Base-by-base conservation (phyloP, 495 filamentous ascomycete species). In the Bacidia rubella region DNA sequence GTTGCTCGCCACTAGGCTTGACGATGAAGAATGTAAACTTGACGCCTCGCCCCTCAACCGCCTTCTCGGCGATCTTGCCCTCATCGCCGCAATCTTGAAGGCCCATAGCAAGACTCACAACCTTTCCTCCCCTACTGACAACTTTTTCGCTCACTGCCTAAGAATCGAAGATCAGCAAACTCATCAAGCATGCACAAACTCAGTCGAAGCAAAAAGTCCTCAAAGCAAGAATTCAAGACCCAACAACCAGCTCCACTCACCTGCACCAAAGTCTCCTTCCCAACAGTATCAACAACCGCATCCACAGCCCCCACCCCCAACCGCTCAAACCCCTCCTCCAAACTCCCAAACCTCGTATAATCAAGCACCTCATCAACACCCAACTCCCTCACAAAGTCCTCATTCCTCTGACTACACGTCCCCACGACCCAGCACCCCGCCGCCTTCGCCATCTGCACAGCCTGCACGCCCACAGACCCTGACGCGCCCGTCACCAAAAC, bases 351-450 rank as follows among this genome's bases (percentile, higher is more conserved):
- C 12, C 9, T 22, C 56, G 63, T 79, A 59, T 86, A 88, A 60
- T 86, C 80, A 44, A 88, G 68, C 2, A 85, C 69, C 52, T 80
- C 75, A 58, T 86, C 80, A 2, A 82, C 83, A 0, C 83, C 83
- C 2, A 87, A 63, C 11, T 62, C 62, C 39, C 67, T 68, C 57
- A 75, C 78, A 1, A 84, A 65, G 42, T 77, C 71, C 0, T 69
- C 64, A 61, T 85, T 86, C 12, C 62, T 60, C 7, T 65, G 68
- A 9, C 79, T 83, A 51, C 81, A 85, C 0, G 73, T 73, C 1
- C 67, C 64, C 1, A 77, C 80, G 24, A 85, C 80, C 56, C 75
- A 68, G 58, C 79, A 81, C 0, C 81, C 80, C 10, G 78, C 53
- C 4, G 66, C 63, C 61, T 84, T 85, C 11, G 81, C 82, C 50